A percentile compares a stretch with the other conserved stretches of the same genome.
phyloP scores from a whole-genome alignment of 2,329 filamentous ascomycete species.

The Botryotinia narcissicola region DNA sequence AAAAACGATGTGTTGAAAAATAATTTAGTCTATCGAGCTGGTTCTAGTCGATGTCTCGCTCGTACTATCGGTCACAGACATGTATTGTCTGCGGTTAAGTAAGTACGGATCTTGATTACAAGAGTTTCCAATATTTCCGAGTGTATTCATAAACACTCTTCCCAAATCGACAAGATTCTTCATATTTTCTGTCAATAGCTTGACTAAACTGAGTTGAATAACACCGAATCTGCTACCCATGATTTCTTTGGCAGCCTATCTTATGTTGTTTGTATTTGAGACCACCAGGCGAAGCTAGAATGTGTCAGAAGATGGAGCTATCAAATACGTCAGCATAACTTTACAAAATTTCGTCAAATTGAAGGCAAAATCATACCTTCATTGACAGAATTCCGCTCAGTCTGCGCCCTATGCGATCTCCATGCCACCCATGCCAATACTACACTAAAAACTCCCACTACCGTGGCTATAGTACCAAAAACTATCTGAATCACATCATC shows the following conservation, averaged over 20 bases:
- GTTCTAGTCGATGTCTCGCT: background rate
- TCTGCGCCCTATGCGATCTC: background rate
- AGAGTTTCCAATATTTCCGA: background rate
- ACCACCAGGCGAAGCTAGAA: background rate
- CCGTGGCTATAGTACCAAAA: background rate
- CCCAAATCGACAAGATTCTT: background rate
- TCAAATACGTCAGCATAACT: background rate
- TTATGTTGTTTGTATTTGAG: background rate
- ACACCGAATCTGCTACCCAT: background rate
- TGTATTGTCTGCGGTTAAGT: background rate
- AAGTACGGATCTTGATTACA: background rate
- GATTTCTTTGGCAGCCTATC: background rate
- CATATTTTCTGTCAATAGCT: background rate
- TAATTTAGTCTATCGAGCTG: background rate
- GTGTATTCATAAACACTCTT: background rate
- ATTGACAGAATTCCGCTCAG: background rate
- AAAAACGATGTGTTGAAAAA: background rate
- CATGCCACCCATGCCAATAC: background rate
- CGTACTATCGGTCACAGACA: background rate
- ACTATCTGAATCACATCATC: constrained; percentile 5
- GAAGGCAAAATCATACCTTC: background rate
- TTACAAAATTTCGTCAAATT: background rate
- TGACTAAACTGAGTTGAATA: background rate
- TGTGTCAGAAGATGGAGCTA: background rate
- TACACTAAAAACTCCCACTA: background rate